Base-by-base conservation (phyloP, 257 asterid species). In the Salvia miltiorrhiza region DNA sequence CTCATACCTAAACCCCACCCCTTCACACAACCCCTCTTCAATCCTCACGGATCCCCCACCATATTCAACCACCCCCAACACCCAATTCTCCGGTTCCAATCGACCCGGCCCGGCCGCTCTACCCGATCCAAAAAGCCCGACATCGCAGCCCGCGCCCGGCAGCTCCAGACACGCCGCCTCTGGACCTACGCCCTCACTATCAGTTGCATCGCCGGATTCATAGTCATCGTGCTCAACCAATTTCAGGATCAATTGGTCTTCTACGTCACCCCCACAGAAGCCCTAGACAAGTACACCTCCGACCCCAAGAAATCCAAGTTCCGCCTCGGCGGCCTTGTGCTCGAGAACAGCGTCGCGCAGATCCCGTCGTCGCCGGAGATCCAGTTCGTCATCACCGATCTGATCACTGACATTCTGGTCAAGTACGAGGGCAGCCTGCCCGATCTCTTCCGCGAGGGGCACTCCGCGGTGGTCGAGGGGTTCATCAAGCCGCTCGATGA, bases 401-500 rank as follows among this genome's bases (percentile, higher is more conserved):
- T 93, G 63, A 75, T 85, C 63, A 90, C 99, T 6, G 96, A 93
- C 72, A 88, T 93, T 40, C 65, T 93, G 82, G 99, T 93, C 30
- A 85, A 76, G 71, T 90, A 83, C 72, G 90, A 88, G 30, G 97
- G 99, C 2, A 81, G 96, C 26, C 80, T 93, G 78, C 97, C 97
- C 10, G 99, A 93, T 84, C 83, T 93, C 67, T 90, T 93, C 67
- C 88, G 97, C 14, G 97, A 93, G 71, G 99, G 97, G 30, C 94
- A 93, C 71, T 88, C 97, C 0, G 97, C 87, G 45, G 96, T 93
- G 3, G 97, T 88, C n/a, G 99, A 93, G 67, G 99, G 99, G 44
- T 90, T 90, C 60, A 69, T 93, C 11, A 79, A 63, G 84, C 90
- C 94, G 9, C 77, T 77, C 17, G 83, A 78, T 0, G 92, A 79